Evolutionary conservation across 768 basidiomycete species (phyloP), one percentile per base, ranked within the genome.

Genomic region (Piloderma croceum): DNA sequence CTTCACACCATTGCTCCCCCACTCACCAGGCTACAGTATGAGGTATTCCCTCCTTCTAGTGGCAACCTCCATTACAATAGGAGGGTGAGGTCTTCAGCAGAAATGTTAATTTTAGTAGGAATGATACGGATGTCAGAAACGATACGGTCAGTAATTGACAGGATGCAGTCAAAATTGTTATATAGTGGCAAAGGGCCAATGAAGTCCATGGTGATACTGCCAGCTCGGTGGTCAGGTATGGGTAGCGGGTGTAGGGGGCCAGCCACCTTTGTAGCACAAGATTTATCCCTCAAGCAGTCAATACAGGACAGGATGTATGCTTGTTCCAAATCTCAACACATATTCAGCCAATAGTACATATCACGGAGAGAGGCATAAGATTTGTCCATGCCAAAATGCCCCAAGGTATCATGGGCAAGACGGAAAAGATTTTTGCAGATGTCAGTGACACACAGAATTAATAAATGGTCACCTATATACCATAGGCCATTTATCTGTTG

Each of bases 331-430:
- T 62, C 39, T 0, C 23, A 21, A 0, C 60, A 41, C 66, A 68
- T 68, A 22, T 59, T 52, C 53, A 7, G 47, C 48, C 18, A 0
- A n/a, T n/a, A n/a, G n/a, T n/a, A n/a, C n/a, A n/a, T n/a, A n/a
- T n/a, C n/a, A n/a, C n/a, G n/a, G n/a, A 67, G 34, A 0, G 46
- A 4, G 1, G 31, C 51, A 37, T 63, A 64, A 0, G 51, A 43
- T 42, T 70, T 64, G 13, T 54, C 41, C 12, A 54, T 51, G 0
- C 67, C 57, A 37, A 70, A 63, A 47, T 67, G 61, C n/a, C n/a
- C n/a, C n/a, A n/a, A n/a, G n/a, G n/a, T n/a, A n/a, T n/a, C n/a
- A n/a, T n/a, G n/a, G n/a, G 56, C 58, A 2, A 62, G 36, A 1
- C 46, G 48, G 38, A 58, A 66, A 0, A 63, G 23, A 1, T 4